phyloP scores from a whole-genome alignment of 2,329 filamentous ascomycete genomes.

The Fusarium equiseti region DNA sequence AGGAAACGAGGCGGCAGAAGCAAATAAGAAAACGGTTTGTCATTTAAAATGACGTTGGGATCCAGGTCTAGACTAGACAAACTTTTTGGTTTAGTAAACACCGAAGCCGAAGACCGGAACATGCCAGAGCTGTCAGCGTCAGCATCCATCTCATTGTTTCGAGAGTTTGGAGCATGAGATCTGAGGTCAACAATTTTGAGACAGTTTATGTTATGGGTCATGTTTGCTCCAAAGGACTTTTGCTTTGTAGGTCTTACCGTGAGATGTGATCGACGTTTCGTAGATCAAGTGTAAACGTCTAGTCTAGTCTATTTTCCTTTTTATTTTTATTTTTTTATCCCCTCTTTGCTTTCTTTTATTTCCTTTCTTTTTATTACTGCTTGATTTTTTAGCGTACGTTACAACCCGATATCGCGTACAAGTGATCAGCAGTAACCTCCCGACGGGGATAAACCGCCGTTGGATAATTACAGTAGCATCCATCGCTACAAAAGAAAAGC shows the following conservation, averaged over 20 bases:
- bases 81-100: constrained; percentile 17
- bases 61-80: not conserved
- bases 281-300: constrained; percentile 25
- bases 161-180: not conserved
- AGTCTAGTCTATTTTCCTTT: not conserved
- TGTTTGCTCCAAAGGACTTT: not conserved
- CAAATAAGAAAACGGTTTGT: constrained; percentile 9
- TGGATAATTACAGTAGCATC: not conserved
- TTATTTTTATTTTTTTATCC: not conserved
- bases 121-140: constrained; percentile 11
- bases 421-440: constrained; percentile 22
- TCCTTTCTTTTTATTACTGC: constrained; percentile 1
- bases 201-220: not conserved
- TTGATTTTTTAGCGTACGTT: constrained; percentile 11
- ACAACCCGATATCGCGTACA: constrained; percentile 17
- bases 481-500: constrained; percentile 1
- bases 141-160: not conserved
- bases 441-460: constrained; percentile 17
- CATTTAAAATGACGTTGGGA: constrained; percentile 22
- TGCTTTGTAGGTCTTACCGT: not conserved
- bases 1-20: constrained; percentile 23
- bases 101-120: constrained; percentile 6
- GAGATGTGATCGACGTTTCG: constrained; percentile 23
- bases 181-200: not conserved
- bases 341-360: not conserved